Percentiles rank a stretch among this genome's conserved stretches.
Conservation (phyloP, 2,329 filamentous ascomycete species). For the Beauveria sp. region DNA sequence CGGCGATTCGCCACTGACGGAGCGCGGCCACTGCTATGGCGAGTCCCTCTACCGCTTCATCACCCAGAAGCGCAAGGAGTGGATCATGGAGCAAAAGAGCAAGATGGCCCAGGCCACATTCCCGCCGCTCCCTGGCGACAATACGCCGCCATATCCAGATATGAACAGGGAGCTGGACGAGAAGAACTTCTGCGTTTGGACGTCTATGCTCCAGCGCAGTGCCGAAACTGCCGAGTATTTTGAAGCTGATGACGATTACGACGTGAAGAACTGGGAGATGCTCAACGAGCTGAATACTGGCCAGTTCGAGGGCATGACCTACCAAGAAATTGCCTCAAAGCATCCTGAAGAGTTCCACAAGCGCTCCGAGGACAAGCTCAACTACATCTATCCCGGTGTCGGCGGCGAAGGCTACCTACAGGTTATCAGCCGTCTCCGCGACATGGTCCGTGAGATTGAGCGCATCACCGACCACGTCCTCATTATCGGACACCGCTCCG, state of each 20-base stretch:
- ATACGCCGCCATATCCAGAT: constrained; percentile 90
- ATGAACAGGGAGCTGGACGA: constrained; percentile 60
- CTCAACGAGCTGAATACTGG: constrained; percentile 94
- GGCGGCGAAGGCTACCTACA: constrained; percentile 95
- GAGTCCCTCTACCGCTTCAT: constrained; percentile 77
- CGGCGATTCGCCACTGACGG: constrained; percentile 78
- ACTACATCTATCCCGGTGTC: constrained; percentile 92
- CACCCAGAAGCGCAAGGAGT: constrained; percentile 68
- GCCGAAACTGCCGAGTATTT: constrained; percentile 86
- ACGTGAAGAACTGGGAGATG: constrained; percentile 97
- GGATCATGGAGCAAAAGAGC: constrained; percentile 75
- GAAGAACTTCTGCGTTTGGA: constrained; percentile 98
- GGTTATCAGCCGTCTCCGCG: constrained; percentile 88
- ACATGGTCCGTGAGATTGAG: constrained; percentile 95
- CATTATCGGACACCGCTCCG: constrained; percentile 85
- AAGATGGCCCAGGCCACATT: constrained; percentile 72
- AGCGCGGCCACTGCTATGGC: constrained; percentile 73
- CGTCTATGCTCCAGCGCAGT: constrained; percentile 88
- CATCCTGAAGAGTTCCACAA: constrained; percentile 75
- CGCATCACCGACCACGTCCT: constrained; percentile 93
- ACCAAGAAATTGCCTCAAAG: constrained; percentile 75
- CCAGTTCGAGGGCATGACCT: constrained; percentile 89
- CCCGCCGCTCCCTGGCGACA: constrained; percentile 84
- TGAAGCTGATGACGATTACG: constrained; percentile 84
- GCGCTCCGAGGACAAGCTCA: constrained; percentile 78